Evolutionary conservation across 345 rosid genomes (phyloP), one percentile per base, ranked within the genome.

Genomic region (Rhodamnia argentea): DNA sequence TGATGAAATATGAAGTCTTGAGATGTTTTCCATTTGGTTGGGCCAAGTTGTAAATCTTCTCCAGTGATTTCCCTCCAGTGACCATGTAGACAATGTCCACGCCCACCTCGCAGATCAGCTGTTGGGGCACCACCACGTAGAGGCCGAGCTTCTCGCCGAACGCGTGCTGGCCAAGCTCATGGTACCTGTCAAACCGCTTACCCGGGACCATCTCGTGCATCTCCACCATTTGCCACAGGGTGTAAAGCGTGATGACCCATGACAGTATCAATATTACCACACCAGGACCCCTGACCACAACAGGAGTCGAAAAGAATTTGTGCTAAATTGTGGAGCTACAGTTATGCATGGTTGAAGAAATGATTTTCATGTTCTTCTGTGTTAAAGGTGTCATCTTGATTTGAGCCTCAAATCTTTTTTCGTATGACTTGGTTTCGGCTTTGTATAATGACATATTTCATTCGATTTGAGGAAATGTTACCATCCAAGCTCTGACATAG

Each of bases 201-300:
- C 95, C 97, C 0, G 95, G 95, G 76, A 95, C 95, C 95, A 94
- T 94, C 83, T 95, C 95, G 86, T 94, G 98, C 97, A 94, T 95
- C 85, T 94, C 93, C 13, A 94, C 97, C 98, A 94, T 94, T 89
- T 95, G 97, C 97, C 98, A 95, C 84, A 95, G 83, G 18, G 98
- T 92, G 92, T 90, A 93, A 0, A 93, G 83, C 1, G 95, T 93
- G 85, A 91, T 89, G 50, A 86, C 1, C 93, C 95, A 93, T 26
- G 94, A 93, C 22, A 93, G 87, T 26, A 91, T 14, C 88, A 93
- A 82, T 52, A 91, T 86, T 26, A 84, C 91, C 44, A 91, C 90
- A 16, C 95, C 94, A 6, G 92, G 95, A 70, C 94, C 94, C 95
- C 94, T 92, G 89, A 81, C 76, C 62, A 22, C 78, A 40, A 76